Evolutionary conservation across 129 eudicot genomes (phyloP), one percentile per base, ranked within the genome.

Genomic region (Pulicaria dysenterica): DNA sequence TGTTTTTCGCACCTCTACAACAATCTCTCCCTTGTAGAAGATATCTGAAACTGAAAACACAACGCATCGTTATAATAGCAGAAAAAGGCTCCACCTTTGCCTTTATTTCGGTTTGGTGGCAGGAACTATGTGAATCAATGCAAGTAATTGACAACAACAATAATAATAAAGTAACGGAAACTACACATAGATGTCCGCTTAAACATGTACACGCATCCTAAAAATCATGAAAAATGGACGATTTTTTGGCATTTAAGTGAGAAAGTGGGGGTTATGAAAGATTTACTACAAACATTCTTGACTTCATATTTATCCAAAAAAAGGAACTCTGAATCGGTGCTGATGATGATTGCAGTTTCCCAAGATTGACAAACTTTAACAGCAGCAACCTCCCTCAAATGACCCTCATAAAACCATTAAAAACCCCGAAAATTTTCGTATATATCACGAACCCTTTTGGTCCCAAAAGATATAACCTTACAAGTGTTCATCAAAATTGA

Each of bases 21-120:
- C 58, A 59, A 4, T 68, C 40, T 47, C 24, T 77, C 75, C 13
- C 36, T 61, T 8, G 15, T 13, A 40, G 40, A 61, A 39, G 67
- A 60, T 47, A 60, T 69, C 82, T 75, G 79, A 72, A 60, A 76
- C 70, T 79, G 58, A 58, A 68, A 60, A 17, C 42, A 75, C 48
- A 47, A 44, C 59, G 10, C 64, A 72, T 57, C 31, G 56, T 40
- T 73, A 48, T 19, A 16, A 57, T 38, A 73, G 40, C 58, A n/a
- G 5, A 61, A 75, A 77, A 69, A 38, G 47, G 39, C 31, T 44
- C 57, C 49, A 46, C 56, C 19, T 51, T 67, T 70, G 77, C 51
- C 72, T 63, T 76, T 50, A 37, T 31, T 76, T 72, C 8, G 16
- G 77, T 69, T 69, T 81, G 81, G 75, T 70, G 66, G 73, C 65